phyloP scores from a whole-genome alignment of 2,329 filamentous ascomycete species.

The Epichloe glyceriae region DNA sequence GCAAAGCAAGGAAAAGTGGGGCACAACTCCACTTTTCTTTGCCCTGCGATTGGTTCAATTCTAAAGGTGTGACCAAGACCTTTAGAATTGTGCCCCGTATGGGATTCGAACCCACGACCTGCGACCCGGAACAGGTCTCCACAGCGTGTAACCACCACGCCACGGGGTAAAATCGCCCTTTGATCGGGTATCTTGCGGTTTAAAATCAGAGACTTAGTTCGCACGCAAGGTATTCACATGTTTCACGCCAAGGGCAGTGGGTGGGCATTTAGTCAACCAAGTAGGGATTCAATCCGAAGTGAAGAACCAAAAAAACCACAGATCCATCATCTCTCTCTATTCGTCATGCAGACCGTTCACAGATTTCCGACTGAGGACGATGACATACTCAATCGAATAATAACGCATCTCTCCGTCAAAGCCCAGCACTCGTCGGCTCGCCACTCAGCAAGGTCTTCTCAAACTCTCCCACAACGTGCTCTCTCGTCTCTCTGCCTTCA shows the following conservation, averaged over 20 bases:
- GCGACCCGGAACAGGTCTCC: too few species aligned
- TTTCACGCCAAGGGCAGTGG: neutral
- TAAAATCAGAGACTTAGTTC: neutral
- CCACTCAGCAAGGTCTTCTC: neutral
- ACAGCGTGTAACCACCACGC: too few species aligned
- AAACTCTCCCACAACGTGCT: neutral
- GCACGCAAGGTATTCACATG: neutral
- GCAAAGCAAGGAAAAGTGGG: too few species aligned
- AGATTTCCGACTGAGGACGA: too few species aligned
- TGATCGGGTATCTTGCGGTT: too few species aligned
- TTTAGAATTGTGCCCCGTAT: too few species aligned
- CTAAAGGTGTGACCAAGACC: too few species aligned
- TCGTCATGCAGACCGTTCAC: neutral
- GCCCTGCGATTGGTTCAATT: too few species aligned
- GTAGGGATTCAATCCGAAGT: neutral
- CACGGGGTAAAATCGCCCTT: too few species aligned
- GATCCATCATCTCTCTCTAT: neutral
- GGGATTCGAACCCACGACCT: too few species aligned
- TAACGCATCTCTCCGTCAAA: neutral
- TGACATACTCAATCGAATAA: neutral
- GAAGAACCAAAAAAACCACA: neutral
- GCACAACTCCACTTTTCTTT: too few species aligned
- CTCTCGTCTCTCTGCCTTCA: constrained; percentile 30
- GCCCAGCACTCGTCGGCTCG: constrained; percentile 3
- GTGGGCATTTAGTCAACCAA: neutral